Evolutionary conservation across 192 early-diverging fungal species (phyloP).

Genomic region (Nowakowskiella sp.): DNA sequence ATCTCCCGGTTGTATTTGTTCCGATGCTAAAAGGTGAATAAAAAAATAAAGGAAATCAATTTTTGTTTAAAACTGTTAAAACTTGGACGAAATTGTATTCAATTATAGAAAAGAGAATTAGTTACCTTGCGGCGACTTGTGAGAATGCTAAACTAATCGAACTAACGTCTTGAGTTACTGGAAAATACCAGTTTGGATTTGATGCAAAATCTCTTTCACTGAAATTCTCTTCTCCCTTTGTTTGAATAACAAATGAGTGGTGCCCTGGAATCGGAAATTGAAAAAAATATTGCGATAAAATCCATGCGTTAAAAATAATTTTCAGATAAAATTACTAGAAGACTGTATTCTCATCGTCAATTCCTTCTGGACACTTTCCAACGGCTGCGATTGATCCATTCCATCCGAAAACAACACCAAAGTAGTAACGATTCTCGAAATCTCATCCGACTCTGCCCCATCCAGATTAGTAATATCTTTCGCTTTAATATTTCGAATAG

Average conservation of each 20-base stretch:
- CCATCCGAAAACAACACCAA: neutral
- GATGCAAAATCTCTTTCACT: slow-evolving; percentile 1
- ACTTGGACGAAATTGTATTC: too few relatives aligned
- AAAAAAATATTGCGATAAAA: neutral
- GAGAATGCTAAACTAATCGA: neutral
- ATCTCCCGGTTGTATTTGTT: too few relatives aligned
- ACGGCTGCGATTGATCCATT: neutral
- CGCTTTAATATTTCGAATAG: too few relatives aligned
- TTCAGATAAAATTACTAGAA: neutral
- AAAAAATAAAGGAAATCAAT: too few relatives aligned
- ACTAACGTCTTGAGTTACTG: neutral
- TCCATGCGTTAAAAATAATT: neutral
- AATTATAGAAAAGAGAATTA: too few relatives aligned
- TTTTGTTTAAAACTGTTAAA: too few relatives aligned
- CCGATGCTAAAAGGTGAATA: too few relatives aligned
- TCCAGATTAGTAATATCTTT: too few relatives aligned
- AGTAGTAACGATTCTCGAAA: neutral
- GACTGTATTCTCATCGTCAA: neutral
- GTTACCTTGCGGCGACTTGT: too few relatives aligned
- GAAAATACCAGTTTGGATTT: neutral
- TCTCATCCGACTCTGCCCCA: neutral
- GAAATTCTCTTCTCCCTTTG: neutral
- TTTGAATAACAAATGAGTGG: too few relatives aligned
- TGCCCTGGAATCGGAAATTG: neutral
- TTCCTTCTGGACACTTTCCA: neutral